These are phyloP conservation scores for Ogataea nitratoaversa DNA, from an alignment of 805 yeast species.

Conservation along the genomic window DNA sequence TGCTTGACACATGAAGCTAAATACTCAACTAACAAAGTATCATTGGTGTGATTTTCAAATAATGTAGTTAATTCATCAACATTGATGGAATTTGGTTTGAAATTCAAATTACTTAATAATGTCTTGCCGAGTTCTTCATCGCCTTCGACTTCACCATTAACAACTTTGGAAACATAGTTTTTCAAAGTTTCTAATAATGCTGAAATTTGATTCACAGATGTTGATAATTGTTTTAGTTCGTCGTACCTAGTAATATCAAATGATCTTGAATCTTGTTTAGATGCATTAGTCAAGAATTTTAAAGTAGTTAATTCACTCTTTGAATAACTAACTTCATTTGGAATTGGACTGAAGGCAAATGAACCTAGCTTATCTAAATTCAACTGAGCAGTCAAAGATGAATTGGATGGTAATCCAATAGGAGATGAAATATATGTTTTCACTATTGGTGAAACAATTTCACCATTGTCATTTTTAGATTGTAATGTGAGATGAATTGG, in stretches of 20 bases:
- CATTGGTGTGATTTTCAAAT: slow-evolving; percentile 72
- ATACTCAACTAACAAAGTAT: slow-evolving; percentile 75
- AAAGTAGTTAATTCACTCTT: slow-evolving; percentile 57
- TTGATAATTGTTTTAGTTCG: slow-evolving; percentile 42
- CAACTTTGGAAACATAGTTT: slow-evolving; percentile 41
- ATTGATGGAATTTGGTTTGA: slow-evolving; percentile 48
- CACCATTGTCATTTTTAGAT: slow-evolving; percentile 43
- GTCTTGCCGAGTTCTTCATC: slow-evolving; percentile 62
- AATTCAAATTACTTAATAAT: slow-evolving; percentile 53
- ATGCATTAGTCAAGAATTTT: slow-evolving; percentile 40
- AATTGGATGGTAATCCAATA: slow-evolving; percentile 51
- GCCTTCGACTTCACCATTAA: slow-evolving; percentile 40
- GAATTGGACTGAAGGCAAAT: slow-evolving; percentile 73
- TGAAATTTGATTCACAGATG: slow-evolving; percentile 43
- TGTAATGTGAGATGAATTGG: slow-evolving; percentile 77
- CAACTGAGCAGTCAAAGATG: slow-evolving; percentile 32
- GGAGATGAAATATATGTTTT: slow-evolving; percentile 75
- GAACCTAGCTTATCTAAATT: slow-evolving; percentile 39
- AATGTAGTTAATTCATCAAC: slow-evolving; percentile 51
- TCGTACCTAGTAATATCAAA: slow-evolving; percentile 33
- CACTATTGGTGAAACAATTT: slow-evolving; percentile 50
- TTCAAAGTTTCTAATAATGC: slow-evolving; percentile 46
- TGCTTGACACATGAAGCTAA: slow-evolving; percentile 80
- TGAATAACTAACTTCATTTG: slow-evolving; percentile 56
- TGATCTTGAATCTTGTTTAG: slow-evolving; percentile 28